A percentile compares a stretch with the other conserved stretches of the same genome.
Conservation (phyloP, 768 basidiomycete genomes). For the Lactarius vividus region DNA sequence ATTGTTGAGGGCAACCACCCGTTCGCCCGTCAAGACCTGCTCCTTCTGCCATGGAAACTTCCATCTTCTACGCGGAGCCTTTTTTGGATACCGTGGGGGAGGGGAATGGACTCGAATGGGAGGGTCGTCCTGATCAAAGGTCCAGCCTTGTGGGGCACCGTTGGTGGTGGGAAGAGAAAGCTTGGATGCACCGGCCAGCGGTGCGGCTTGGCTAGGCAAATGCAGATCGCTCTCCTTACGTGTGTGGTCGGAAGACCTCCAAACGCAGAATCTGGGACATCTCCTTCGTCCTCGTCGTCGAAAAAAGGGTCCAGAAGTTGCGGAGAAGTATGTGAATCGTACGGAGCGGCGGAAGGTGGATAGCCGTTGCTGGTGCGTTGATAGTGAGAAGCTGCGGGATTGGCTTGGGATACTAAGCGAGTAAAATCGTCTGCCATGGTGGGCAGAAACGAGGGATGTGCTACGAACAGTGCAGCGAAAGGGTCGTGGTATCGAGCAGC, state of each 20-base stretch:
- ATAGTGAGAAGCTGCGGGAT: constrained; percentile 57
- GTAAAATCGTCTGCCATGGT: constrained; percentile 71
- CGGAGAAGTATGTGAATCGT: constrained; percentile 39
- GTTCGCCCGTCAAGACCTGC: constrained; percentile 62
- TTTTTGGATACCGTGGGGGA: not conserved
- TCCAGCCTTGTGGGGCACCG: constrained; percentile 66
- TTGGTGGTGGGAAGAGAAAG: constrained; percentile 40
- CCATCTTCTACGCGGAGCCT: constrained; percentile 47
- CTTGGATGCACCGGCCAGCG: constrained; percentile 57
- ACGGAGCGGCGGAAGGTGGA: constrained; percentile 51
- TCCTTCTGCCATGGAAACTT: constrained; percentile 85
- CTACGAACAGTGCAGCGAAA: not conserved
- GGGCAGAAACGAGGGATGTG: constrained; percentile 8
- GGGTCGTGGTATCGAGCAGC: not conserved
- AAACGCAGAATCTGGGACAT: constrained; percentile 66
- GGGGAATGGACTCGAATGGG: constrained; percentile 2
- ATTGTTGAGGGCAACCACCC: constrained; percentile 83
- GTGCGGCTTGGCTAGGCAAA: constrained; percentile 55
- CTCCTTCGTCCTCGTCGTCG: constrained; percentile 74
- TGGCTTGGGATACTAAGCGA: constrained; percentile 67
- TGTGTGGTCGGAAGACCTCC: constrained; percentile 45
- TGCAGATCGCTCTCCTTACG: constrained; percentile 52
- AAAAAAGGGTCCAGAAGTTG: constrained; percentile 79
- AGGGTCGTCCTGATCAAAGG: constrained; percentile 64
- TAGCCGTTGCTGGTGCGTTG: constrained; percentile 55